Evolutionary conservation across 306 rosid genomes (phyloP).

Genomic region (Carpinus viminea): DNA sequence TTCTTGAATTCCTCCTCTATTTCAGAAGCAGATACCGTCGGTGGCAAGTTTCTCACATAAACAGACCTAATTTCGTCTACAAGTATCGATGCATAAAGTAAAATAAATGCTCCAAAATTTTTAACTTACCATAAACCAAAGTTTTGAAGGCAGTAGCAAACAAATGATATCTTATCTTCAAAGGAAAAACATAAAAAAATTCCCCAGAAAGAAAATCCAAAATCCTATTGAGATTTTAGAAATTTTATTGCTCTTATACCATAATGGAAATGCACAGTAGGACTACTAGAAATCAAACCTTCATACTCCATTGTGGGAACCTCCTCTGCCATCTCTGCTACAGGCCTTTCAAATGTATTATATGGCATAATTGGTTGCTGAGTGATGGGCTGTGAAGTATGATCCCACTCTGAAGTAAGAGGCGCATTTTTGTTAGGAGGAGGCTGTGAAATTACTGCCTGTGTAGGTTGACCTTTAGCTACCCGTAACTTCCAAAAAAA

Average conservation of each 20-base stretch:
- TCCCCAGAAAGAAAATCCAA: not conserved
- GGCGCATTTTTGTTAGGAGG: slow-evolving; percentile 36
- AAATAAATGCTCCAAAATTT: not conserved
- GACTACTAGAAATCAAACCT: slow-evolving; percentile 35
- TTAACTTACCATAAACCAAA: not conserved
- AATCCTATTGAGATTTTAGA: not conserved
- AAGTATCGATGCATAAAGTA: not conserved
- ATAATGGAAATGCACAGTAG: not conserved
- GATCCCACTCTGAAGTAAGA: slow-evolving; percentile 42
- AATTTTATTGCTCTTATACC: not conserved
- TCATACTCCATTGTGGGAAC: slow-evolving; percentile 39
- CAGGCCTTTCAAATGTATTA: slow-evolving; percentile 35
- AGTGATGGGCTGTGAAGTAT: slow-evolving; percentile 27
- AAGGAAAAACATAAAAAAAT: not conserved
- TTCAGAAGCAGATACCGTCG: slow-evolving; percentile 74
- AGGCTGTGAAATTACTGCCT: slow-evolving; percentile 36
- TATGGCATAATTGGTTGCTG: slow-evolving; percentile 34
- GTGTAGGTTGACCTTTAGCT: slow-evolving; percentile 65
- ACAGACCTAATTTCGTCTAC: slow-evolving; percentile 86
- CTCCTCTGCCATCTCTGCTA: slow-evolving; percentile 42
- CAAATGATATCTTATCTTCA: slow-evolving; percentile 1
- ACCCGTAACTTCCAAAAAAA: slow-evolving; percentile 63
- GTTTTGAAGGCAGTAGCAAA: not conserved
- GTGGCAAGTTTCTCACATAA: slow-evolving; percentile 82
- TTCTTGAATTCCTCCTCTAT: slow-evolving; percentile 79